Conservation (phyloP, 305 asterid species). For the Euphrasia arctica region DNA sequence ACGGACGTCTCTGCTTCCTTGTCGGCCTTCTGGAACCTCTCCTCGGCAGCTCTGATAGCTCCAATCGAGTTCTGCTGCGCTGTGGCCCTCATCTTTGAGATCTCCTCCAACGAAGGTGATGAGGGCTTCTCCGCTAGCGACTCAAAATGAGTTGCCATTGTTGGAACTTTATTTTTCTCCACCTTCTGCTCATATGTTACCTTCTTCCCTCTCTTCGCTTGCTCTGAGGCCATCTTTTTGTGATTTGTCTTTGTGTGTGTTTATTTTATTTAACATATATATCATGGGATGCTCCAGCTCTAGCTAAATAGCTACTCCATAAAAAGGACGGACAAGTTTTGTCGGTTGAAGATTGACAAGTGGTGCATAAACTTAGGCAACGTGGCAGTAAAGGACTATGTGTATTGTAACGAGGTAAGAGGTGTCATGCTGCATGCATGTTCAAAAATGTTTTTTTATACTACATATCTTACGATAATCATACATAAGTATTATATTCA, state of each 20-base stretch:
- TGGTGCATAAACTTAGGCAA: not conserved
- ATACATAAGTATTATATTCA: too few relatives aligned
- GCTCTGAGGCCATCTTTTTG: constrained; percentile 52
- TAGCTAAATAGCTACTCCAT: not conserved
- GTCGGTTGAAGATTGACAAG: not conserved
- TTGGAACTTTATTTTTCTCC: constrained; percentile 59
- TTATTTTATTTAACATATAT: not conserved
- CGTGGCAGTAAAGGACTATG: not conserved
- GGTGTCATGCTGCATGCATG: constrained; percentile 1
- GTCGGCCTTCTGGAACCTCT: constrained; percentile 44
- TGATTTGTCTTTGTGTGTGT: too few relatives aligned
- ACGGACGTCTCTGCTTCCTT: constrained; percentile 34
- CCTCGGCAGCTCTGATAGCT: constrained; percentile 53
- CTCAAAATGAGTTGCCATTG: constrained; percentile 64
- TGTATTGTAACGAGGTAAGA: not conserved
- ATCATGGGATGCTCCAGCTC: not conserved
- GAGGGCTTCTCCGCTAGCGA: constrained; percentile 39
- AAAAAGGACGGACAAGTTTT: not conserved
- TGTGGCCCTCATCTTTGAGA: constrained; percentile 39
- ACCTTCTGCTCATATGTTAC: constrained; percentile 37
- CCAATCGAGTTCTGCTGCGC: constrained; percentile 70
- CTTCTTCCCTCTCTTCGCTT: constrained; percentile 42
- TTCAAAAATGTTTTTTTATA: too few relatives aligned
- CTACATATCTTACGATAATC: too few relatives aligned
- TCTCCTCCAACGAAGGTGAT: constrained; percentile 51